A percentile compares a stretch with the other conserved stretches of the same genome.
These are phyloP conservation scores for Paramecium tetraurelia DNA, from an alignment of 73 alveolate species.

Conservation along the genomic window DNA sequence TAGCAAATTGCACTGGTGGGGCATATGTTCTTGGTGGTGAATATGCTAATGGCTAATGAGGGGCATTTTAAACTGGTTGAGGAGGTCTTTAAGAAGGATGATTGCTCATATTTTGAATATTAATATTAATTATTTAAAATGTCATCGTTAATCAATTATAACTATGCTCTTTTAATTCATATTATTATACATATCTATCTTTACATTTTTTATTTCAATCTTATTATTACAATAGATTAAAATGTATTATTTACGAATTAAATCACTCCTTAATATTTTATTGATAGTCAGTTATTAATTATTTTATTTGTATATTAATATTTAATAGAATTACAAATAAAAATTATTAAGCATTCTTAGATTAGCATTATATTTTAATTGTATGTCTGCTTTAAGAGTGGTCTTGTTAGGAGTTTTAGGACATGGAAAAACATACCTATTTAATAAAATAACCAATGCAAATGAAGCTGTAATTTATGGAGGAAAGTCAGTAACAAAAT, in stretches of 20 bases:
- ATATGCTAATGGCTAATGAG: not conserved
- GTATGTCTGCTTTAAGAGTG: not conserved
- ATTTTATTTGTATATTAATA: no score
- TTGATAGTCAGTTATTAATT: not conserved
- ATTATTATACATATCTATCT: not conserved
- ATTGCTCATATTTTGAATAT: not conserved
- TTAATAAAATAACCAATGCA: conserved; percentile 18
- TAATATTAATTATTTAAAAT: not conserved
- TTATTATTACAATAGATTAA: not conserved
- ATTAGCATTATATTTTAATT: not conserved
- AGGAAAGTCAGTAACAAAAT: conserved; percentile 34
- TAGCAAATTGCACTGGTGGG: not conserved
- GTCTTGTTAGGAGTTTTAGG: conserved; percentile 19
- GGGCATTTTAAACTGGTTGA: not conserved
- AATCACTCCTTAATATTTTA: not conserved
- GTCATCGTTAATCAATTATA: not conserved
- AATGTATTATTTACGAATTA: not conserved
- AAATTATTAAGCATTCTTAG: not conserved
- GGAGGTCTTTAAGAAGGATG: conserved; percentile 8
- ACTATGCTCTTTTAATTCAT: not conserved
- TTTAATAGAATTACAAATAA: not conserved
- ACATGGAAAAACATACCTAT: conserved; percentile 29
- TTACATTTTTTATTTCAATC: not conserved
- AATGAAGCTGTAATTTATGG: not conserved
- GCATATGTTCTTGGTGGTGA: conserved; percentile 47